These are phyloP conservation scores for Fusarium goolgardi DNA, from an alignment of 2,329 filamentous ascomycete species.

Conservation along the genomic window DNA sequence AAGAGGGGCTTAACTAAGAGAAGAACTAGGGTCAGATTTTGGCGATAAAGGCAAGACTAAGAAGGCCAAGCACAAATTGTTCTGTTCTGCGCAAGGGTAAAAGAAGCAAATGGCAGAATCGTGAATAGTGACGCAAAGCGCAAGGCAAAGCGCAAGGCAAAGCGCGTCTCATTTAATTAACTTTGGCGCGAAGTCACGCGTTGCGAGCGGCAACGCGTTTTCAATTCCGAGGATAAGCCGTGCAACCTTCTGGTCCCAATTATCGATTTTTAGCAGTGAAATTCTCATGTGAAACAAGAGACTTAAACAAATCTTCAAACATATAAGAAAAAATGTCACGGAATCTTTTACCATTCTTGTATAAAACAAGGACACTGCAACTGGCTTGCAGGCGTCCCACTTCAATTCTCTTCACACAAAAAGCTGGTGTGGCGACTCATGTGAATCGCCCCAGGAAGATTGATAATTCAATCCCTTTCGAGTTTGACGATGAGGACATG, in stretches of 20 bases:
- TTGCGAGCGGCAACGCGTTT: constrained; percentile 11
- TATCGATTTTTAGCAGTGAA: constrained; percentile 34
- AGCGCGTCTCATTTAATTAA: constrained; percentile 45
- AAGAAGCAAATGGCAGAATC: constrained; percentile 6
- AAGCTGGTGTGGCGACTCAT: constrained; percentile 38
- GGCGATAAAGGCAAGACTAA: not conserved
- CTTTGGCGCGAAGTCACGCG: constrained; percentile 52
- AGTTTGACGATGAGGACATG: constrained; percentile 59
- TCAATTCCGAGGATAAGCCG: constrained; percentile 41
- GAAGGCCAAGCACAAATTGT: not conserved
- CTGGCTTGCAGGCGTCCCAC: constrained; percentile 45
- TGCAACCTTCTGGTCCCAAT: not conserved
- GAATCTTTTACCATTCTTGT: constrained; percentile 74
- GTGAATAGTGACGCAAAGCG: constrained; percentile 34
- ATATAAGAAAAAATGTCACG: constrained; percentile 55
- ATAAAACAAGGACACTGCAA: constrained; percentile 73
- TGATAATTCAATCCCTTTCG: constrained; percentile 64
- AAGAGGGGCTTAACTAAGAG: too few relatives aligned
- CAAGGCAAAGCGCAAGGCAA: constrained; percentile 17
- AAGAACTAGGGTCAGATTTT: not conserved
- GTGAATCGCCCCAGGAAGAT: constrained; percentile 19
- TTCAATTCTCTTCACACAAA: constrained; percentile 39
- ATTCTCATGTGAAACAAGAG: constrained; percentile 25
- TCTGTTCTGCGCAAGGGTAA: constrained; percentile 13
- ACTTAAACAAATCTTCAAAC: not conserved